Percentiles rank a stretch among this genome's conserved stretches.
phyloP scores from a whole-genome alignment of 768 basidiomycete genomes.

The Royoungia palumana region DNA sequence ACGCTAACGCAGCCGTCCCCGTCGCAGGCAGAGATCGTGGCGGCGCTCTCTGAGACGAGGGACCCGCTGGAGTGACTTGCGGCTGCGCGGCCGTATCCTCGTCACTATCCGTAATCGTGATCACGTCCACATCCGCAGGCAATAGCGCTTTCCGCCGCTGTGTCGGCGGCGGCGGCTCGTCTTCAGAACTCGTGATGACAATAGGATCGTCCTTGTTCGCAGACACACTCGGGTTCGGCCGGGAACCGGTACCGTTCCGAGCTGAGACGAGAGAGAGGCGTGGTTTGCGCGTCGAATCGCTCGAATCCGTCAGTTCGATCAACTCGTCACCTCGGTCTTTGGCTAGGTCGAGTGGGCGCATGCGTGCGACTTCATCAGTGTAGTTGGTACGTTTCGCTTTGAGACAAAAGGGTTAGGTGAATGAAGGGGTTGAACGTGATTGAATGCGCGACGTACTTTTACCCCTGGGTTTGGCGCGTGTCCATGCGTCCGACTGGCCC shows the following conservation, averaged over 20 bases:
- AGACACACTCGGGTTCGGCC: background rate
- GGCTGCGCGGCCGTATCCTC: slow-evolving; percentile 2
- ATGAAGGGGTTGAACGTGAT: background rate
- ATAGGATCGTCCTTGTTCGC: slow-evolving; percentile 16
- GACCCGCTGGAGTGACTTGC: background rate
- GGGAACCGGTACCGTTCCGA: background rate
- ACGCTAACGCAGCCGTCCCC: background rate
- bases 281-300: slow-evolving; percentile 5
- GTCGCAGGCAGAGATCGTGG: background rate
- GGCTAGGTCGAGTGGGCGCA: slow-evolving; percentile 13
- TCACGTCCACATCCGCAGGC: slow-evolving; percentile 22
- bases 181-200: slow-evolving; percentile 26
- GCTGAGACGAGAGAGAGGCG: slow-evolving; percentile 2
- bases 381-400: slow-evolving; percentile 15
- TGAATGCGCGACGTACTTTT: slow-evolving; percentile 12
- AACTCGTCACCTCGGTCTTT: slow-evolving; percentile 1
- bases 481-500: slow-evolving; percentile 13
- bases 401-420: background rate
- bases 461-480: slow-evolving; percentile 11
- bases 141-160: slow-evolving; percentile 7
- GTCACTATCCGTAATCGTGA: slow-evolving; percentile 30
- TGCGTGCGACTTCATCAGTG: background rate
- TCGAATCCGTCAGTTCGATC: slow-evolving; percentile 27
- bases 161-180: background rate
- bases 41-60: background rate